These are phyloP conservation scores for Cercospora nicotianae DNA, from an alignment of 2,329 filamentous ascomycete species.

Conservation along the genomic window DNA sequence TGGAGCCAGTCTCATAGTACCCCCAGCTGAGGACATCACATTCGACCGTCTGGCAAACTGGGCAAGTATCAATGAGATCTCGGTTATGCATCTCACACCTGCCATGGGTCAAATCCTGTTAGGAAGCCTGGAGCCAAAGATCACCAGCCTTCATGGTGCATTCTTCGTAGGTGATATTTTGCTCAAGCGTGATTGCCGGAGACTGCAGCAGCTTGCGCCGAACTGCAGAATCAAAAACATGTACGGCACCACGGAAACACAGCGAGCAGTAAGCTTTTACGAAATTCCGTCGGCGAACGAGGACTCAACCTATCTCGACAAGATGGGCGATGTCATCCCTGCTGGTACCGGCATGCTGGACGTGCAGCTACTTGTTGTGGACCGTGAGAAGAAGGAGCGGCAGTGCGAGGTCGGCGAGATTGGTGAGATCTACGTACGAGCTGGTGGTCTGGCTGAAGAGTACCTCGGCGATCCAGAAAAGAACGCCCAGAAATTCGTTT, in stretches of 20 bases:
- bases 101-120: slow-evolving; percentile 95
- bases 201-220: slow-evolving; percentile 71
- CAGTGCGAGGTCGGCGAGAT: slow-evolving; percentile 78
- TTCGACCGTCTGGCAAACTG: slow-evolving; percentile 86
- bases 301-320: slow-evolving; percentile 64
- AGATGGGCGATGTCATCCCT: slow-evolving; percentile 73
- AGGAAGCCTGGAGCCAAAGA: slow-evolving; percentile 72
- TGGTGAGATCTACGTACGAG: slow-evolving; percentile 80
- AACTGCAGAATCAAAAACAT: slow-evolving; percentile 79
- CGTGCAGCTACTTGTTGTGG: slow-evolving; percentile 83
- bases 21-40: slow-evolving; percentile 77
- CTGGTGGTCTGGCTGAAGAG: slow-evolving; percentile 79
- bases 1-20: slow-evolving; percentile 75
- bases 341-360: slow-evolving; percentile 84
- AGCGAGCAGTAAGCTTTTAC: slow-evolving; percentile 78
- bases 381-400: slow-evolving; percentile 64
- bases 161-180: slow-evolving; percentile 93
- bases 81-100: slow-evolving; percentile 85
- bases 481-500: slow-evolving; percentile 74
- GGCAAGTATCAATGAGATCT: slow-evolving; percentile 74
- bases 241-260: slow-evolving; percentile 86
- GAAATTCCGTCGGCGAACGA: slow-evolving; percentile 67
- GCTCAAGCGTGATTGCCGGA: slow-evolving; percentile 77
- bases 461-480: slow-evolving; percentile 66
- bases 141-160: slow-evolving; percentile 63